Percentiles rank a stretch among this genome's conserved stretches.
These are phyloP conservation scores for Phytophthora aleatoria DNA, from an alignment of 352 stramenopile genomes.

Conservation along the genomic window DNA sequence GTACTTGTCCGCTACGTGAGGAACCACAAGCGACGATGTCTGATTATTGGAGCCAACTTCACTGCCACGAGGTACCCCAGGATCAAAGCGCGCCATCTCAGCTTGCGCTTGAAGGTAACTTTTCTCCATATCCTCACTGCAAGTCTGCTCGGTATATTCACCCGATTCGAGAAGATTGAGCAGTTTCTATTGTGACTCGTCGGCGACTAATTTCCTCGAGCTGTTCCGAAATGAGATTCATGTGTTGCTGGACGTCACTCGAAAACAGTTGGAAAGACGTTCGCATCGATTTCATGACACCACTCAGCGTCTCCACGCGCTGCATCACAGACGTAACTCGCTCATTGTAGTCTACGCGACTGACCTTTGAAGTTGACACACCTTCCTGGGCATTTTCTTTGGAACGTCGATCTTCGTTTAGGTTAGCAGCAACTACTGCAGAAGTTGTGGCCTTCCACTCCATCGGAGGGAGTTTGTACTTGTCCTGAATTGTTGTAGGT, in stretches of 20 bases:
- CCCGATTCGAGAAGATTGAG: constrained; percentile 11
- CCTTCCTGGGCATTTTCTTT: background rate
- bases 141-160: constrained; percentile 2
- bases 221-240: constrained; percentile 52
- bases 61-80: constrained; percentile 4
- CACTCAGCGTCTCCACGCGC: constrained; percentile 45
- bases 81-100: constrained; percentile 42
- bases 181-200: constrained; percentile 35
- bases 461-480: constrained; percentile 48
- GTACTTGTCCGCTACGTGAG: constrained; percentile 69
- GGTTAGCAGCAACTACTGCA: background rate
- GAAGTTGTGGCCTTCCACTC: constrained; percentile 23
- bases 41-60: constrained; percentile 21
- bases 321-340: constrained; percentile 36
- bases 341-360: constrained; percentile 42
- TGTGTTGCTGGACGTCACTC: constrained; percentile 52
- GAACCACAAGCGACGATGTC: constrained; percentile 31
- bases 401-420: background rate
- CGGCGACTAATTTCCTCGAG: constrained; percentile 43
- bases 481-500: constrained; percentile 48
- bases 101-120: constrained; percentile 45
- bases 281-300: constrained; percentile 50
- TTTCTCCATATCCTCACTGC: constrained; percentile 44
- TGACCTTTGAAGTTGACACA: constrained; percentile 27
- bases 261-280: constrained; percentile 68